Percentiles rank a stretch among this genome's conserved stretches.
Evolutionary conservation across 768 basidiomycete genomes (phyloP).

Genomic region (Mycena vitilis): DNA sequence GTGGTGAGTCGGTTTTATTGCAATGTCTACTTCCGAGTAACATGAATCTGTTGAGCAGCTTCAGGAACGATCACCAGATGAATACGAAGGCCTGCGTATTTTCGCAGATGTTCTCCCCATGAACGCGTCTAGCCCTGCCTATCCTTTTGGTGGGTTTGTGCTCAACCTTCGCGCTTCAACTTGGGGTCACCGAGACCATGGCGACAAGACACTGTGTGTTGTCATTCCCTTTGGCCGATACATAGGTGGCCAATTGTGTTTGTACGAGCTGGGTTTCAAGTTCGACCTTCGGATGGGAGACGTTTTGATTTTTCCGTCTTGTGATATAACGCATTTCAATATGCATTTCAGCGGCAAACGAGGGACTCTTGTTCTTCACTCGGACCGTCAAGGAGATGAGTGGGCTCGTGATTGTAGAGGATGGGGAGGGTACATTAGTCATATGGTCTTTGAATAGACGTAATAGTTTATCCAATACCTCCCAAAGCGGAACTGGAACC

Average conservation of each 20-base stretch:
- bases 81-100: slow-evolving; percentile 35
- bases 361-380: background rate
- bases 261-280: background rate
- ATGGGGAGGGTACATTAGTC: no score
- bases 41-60: slow-evolving; percentile 30
- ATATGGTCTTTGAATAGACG: no score
- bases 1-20: background rate
- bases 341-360: background rate
- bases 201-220: slow-evolving; percentile 40
- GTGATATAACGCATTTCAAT: slow-evolving; percentile 13
- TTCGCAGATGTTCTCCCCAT: slow-evolving; percentile 37
- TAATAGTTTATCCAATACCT: no score
- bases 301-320: slow-evolving; percentile 5
- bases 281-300: slow-evolving; percentile 3
- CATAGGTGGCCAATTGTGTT: background rate
- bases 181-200: slow-evolving; percentile 37
- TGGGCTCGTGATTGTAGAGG: slow-evolving; percentile 1
- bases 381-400: slow-evolving; percentile 4
- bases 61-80: slow-evolving; percentile 37
- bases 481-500: no score
- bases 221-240: slow-evolving; percentile 34
- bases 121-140: slow-evolving; percentile 30
- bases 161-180: slow-evolving; percentile 41
- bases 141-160: slow-evolving; percentile 44
- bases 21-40: no score